These are phyloP conservation scores for Mortierella sp. DNA, from an alignment of 371 early-diverging fungal genomes.

Conservation along the genomic window DNA sequence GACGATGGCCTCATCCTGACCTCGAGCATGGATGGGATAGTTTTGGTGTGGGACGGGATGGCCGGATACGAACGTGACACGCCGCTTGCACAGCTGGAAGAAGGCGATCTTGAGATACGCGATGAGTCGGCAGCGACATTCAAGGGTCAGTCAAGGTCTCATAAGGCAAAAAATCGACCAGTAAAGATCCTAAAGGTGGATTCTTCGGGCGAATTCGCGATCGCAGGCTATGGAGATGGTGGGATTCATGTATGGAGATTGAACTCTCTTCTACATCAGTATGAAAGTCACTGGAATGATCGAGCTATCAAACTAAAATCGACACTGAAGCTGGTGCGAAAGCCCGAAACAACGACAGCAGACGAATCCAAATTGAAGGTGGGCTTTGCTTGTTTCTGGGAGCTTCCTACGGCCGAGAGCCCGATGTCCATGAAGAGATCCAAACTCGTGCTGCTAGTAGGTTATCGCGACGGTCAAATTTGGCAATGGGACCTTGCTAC, in stretches of 20 bases:
- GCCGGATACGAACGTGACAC: conserved; percentile 8
- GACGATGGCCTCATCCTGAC: conserved; percentile 30
- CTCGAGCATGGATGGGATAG: conserved; percentile 45
- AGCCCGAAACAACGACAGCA: neutral
- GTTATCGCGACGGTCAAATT: conserved; percentile 51
- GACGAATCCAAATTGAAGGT: conserved; percentile 24
- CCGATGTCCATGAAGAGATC: neutral
- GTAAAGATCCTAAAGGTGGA: conserved; percentile 39
- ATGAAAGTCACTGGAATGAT: neutral
- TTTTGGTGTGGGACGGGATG: conserved; percentile 39
- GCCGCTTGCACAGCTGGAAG: conserved; percentile 35
- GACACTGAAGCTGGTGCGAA: conserved; percentile 3
- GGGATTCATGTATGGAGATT: conserved; percentile 31
- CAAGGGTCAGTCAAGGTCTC: neutral
- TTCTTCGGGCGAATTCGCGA: conserved; percentile 29
- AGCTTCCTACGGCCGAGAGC: neutral
- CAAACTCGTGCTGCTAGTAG: conserved; percentile 13
- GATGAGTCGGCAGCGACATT: neutral
- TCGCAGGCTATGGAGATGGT: conserved; percentile 36
- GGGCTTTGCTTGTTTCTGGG: conserved; percentile 23
- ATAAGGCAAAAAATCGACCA: conserved; percentile 15
- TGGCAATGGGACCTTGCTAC: conserved; percentile 35
- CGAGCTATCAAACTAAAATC: conserved; percentile 5
- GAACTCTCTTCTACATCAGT: neutral
- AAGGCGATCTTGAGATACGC: neutral